These are phyloP conservation scores for Ogataea salicorniae DNA, from an alignment of 805 yeast genomes.

Conservation along the genomic window DNA sequence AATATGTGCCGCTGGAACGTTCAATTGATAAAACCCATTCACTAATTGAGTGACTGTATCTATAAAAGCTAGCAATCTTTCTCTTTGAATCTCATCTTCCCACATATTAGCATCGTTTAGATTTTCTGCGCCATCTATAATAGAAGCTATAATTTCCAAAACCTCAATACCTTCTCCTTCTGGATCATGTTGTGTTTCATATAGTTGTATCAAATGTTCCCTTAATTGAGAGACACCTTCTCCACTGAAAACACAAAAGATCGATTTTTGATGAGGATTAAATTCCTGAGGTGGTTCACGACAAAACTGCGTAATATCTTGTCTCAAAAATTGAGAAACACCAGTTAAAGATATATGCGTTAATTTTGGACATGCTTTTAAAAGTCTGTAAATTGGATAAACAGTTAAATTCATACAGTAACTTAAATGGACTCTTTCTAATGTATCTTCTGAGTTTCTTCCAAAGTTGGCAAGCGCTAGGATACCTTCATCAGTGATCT, in stretches of 20 bases:
- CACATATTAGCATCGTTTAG: conserved; percentile 13
- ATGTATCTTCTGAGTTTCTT: conserved; percentile 61
- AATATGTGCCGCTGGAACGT: conserved; percentile 23
- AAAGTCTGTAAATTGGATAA: conserved; percentile 67
- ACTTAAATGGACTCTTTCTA: conserved; percentile 90
- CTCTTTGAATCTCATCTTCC: conserved; percentile 17
- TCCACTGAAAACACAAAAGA: conserved; percentile 93
- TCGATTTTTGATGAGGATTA: conserved; percentile 74
- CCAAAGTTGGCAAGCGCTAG: conserved; percentile 52
- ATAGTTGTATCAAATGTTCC: conserved; percentile 47
- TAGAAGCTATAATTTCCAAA: conserved; percentile 26
- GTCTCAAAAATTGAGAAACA: conserved; percentile 78
- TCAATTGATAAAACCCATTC: conserved; percentile 24
- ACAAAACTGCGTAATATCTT: conserved; percentile 81
- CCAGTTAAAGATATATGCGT: conserved; percentile 94
- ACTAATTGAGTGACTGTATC: conserved; percentile 25
- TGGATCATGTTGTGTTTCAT: conserved; percentile 29
- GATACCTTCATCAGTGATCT: conserved; percentile 82
- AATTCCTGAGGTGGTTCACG: conserved; percentile 92
- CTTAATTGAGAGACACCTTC: conserved; percentile 77
- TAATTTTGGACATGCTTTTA: conserved; percentile 76
- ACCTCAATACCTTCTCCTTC: conserved; percentile 29
- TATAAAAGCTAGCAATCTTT: conserved; percentile 25
- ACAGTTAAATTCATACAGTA: conserved; percentile 80
- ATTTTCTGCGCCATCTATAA: conserved; percentile 20